Evolutionary conservation across 2,329 filamentous ascomycete species (phyloP).

Genomic region (Sporothrix luriei): DNA sequence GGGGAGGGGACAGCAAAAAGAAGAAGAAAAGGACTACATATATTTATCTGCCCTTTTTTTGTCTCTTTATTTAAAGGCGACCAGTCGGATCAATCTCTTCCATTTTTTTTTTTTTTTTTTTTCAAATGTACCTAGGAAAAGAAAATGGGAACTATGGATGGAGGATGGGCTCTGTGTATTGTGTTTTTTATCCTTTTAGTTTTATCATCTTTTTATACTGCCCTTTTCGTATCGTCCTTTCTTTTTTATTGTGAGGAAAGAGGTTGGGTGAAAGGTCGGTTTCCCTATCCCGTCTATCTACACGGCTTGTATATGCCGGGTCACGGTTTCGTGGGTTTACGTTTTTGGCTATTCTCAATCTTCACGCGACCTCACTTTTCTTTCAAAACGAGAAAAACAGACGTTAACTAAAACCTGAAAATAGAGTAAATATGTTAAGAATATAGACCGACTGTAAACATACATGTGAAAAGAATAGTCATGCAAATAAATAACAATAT

Average conservation of each 20-base stretch:
- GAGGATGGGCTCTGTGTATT: conserved; percentile 18
- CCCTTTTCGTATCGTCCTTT: background rate
- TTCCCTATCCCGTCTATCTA: background rate
- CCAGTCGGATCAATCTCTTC: no score
- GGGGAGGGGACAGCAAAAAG: background rate
- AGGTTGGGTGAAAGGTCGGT: background rate
- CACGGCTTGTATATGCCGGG: background rate
- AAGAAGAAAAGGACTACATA: background rate
- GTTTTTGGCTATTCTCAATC: background rate
- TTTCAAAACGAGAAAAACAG: no score
- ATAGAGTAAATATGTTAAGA: no score
- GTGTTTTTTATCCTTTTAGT: conserved; percentile 18
- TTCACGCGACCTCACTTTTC: background rate
- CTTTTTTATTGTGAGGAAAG: background rate
- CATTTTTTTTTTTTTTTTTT: conserved; percentile 18
- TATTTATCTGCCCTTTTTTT: conserved; percentile 4
- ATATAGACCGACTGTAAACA: no score
- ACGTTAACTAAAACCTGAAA: no score
- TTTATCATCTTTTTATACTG: conserved; percentile 13
- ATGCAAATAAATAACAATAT: no score
- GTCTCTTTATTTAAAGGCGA: background rate
- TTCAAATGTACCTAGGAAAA: background rate
- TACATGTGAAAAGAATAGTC: no score
- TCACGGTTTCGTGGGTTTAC: background rate
- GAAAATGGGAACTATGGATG: background rate